These are phyloP conservation scores for Linnemannia schmuckeri DNA, from an alignment of 192 early-diverging fungal species.

Conservation along the genomic window DNA sequence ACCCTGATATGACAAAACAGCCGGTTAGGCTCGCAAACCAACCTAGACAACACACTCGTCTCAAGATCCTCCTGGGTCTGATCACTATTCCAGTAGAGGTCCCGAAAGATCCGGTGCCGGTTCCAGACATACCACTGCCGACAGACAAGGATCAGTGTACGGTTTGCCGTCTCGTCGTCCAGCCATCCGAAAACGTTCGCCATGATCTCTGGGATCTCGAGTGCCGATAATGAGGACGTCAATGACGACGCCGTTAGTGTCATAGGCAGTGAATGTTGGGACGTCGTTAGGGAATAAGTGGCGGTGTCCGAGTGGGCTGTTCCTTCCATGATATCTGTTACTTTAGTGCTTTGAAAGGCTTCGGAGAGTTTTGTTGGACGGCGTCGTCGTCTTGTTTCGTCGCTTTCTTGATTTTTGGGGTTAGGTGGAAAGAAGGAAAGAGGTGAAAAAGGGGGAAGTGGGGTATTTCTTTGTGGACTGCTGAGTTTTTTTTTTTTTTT, in stretches of 20 bases:
- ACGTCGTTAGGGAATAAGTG: neutral
- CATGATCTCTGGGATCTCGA: neutral
- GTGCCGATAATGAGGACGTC: neutral
- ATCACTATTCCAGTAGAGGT: neutral
- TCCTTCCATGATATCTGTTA: neutral
- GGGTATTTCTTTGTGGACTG: neutral
- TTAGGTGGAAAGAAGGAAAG: neutral
- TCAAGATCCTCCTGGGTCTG: neutral
- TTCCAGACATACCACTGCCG: neutral
- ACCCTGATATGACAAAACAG: neutral
- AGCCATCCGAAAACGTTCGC: neutral
- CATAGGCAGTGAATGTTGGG: neutral
- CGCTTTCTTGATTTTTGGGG: neutral
- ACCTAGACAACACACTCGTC: neutral
- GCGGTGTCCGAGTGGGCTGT: too few relatives aligned
- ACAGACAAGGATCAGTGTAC: neutral
- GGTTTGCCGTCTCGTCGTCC: neutral
- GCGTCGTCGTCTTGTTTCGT: neutral
- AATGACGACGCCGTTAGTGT: neutral
- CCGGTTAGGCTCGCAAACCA: neutral
- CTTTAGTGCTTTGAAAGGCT: neutral
- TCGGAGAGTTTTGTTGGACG: neutral
- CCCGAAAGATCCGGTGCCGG: neutral
- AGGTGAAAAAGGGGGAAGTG: neutral
- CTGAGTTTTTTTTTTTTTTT: neutral